phyloP scores from a whole-genome alignment of 164 flowering plant species.

The Houttuynia cordata region DNA sequence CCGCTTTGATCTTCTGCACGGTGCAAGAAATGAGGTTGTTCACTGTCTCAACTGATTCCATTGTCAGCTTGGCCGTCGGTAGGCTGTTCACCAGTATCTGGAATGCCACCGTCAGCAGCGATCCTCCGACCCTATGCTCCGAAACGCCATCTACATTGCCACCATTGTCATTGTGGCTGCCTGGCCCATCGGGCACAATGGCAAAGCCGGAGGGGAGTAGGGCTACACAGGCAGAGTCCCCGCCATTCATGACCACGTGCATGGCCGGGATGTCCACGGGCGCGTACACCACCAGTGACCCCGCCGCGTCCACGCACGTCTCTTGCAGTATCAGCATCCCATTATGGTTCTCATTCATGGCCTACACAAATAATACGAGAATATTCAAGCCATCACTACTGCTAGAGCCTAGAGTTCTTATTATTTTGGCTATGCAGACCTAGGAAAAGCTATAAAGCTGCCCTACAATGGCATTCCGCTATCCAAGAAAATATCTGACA shows the following conservation, averaged over 20 bases:
- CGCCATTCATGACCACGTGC: slow-evolving; percentile 97
- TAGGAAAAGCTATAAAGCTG: too few relatives aligned
- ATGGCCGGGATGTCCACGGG: slow-evolving; percentile 96
- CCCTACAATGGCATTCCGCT: too few relatives aligned
- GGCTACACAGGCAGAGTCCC: slow-evolving; percentile 90
- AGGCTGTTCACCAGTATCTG: slow-evolving; percentile 87
- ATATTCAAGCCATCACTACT: too few relatives aligned
- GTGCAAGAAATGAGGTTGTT: slow-evolving; percentile 92
- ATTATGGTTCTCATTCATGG: slow-evolving; percentile 74
- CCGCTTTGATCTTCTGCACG: slow-evolving; percentile 90
- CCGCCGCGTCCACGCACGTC: slow-evolving; percentile 80
- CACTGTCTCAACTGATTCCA: slow-evolving; percentile 94
- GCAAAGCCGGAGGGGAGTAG: slow-evolving; percentile 89
- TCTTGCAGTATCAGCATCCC: slow-evolving; percentile 93
- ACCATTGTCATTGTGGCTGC: slow-evolving; percentile 21
- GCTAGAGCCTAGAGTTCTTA: too few relatives aligned
- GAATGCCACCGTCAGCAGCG: slow-evolving; percentile 83
- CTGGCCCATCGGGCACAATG: slow-evolving; percentile 72
- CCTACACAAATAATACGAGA: too few relatives aligned
- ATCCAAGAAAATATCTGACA: too few relatives aligned
- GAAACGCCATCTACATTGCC: slow-evolving; percentile 4
- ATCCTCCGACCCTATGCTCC: slow-evolving; percentile 39
- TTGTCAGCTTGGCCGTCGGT: slow-evolving; percentile 90
- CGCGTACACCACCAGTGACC: slow-evolving; percentile 92
- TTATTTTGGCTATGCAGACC: too few relatives aligned